These are phyloP conservation scores for Exidia glandulosa DNA, from an alignment of 768 basidiomycete species.

Conservation along the genomic window DNA sequence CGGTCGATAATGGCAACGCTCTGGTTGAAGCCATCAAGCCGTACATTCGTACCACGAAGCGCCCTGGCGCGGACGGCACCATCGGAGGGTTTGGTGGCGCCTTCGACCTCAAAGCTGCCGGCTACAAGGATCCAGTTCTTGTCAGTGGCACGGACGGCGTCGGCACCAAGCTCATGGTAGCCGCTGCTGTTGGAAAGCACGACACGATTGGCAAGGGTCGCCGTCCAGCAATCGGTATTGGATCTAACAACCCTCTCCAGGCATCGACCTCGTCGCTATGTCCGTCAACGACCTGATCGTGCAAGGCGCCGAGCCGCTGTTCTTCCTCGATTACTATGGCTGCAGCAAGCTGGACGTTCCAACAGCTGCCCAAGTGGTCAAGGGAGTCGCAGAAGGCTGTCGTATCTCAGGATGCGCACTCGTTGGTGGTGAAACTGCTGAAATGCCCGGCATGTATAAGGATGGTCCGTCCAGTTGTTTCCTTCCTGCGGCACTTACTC, in stretches of 20 bases:
- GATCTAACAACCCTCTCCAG: slow-evolving; percentile 25
- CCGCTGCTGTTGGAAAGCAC: slow-evolving; percentile 78
- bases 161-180: slow-evolving; percentile 92
- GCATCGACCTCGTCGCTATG: slow-evolving; percentile 97
- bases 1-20: slow-evolving; percentile 89
- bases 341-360: slow-evolving; percentile 84
- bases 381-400: slow-evolving; percentile 88
- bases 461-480: slow-evolving; percentile 44
- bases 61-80: slow-evolving; percentile 77
- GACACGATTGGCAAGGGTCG: slow-evolving; percentile 66
- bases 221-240: slow-evolving; percentile 1
- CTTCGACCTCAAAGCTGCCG: slow-evolving; percentile 85
- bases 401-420: slow-evolving; percentile 80
- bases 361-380: slow-evolving; percentile 73
- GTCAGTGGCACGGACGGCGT: slow-evolving; percentile 97
- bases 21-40: slow-evolving; percentile 94
- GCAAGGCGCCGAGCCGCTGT: slow-evolving; percentile 94
- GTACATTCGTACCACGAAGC: slow-evolving; percentile 75
- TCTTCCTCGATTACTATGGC: slow-evolving; percentile 97
- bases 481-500: too few relatives aligned
- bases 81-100: slow-evolving; percentile 97
- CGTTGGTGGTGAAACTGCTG: slow-evolving; percentile 95
- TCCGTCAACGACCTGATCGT: slow-evolving; percentile 95
- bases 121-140: slow-evolving; percentile 82
- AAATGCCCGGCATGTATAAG: slow-evolving; percentile 98